These are phyloP conservation scores for Ulmus americana DNA, from an alignment of 331 rosid genomes.

Conservation along the genomic window DNA sequence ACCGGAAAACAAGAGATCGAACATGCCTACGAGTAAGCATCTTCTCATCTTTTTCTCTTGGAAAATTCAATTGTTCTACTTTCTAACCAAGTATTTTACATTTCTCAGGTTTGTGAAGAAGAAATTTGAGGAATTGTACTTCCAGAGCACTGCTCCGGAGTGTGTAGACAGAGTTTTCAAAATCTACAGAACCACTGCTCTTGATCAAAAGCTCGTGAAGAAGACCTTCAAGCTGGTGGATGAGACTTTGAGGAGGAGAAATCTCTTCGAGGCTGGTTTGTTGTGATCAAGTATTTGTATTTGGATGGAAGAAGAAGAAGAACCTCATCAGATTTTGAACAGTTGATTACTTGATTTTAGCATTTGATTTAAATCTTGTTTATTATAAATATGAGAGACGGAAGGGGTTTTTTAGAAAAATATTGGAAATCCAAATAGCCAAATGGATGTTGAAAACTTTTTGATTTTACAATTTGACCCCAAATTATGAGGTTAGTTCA, in stretches of 20 bases:
- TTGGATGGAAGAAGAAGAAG: constrained; percentile 27
- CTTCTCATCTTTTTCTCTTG: constrained; percentile 6
- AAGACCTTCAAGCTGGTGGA: constrained; percentile 98
- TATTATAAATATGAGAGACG: constrained; percentile 25
- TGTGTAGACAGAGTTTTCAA: constrained; percentile 87
- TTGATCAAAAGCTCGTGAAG: constrained; percentile 97
- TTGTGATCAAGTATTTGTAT: constrained; percentile 44
- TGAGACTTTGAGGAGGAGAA: constrained; percentile 88
- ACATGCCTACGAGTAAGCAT: constrained; percentile 86
- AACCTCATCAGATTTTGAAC: constrained; percentile 44
- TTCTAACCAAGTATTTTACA: not conserved
- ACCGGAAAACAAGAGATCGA: constrained; percentile 93
- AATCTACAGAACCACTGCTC: constrained; percentile 91
- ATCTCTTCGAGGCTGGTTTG: constrained; percentile 91
- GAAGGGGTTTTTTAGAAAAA: constrained; percentile 4
- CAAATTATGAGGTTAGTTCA: not conserved
- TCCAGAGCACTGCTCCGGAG: constrained; percentile 83
- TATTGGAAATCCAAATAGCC: not conserved
- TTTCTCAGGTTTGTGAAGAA: constrained; percentile 83
- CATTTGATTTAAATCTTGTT: constrained; percentile 43
- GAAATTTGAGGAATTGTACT: constrained; percentile 87
- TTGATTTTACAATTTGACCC: not conserved
- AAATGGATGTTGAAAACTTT: not conserved
- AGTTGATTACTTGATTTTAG: constrained; percentile 51
- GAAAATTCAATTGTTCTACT: not conserved